Evolutionary conservation across 225 moss, liverwort and hornwort species (phyloP).

Genomic region (Marchantia polymorpha): DNA sequence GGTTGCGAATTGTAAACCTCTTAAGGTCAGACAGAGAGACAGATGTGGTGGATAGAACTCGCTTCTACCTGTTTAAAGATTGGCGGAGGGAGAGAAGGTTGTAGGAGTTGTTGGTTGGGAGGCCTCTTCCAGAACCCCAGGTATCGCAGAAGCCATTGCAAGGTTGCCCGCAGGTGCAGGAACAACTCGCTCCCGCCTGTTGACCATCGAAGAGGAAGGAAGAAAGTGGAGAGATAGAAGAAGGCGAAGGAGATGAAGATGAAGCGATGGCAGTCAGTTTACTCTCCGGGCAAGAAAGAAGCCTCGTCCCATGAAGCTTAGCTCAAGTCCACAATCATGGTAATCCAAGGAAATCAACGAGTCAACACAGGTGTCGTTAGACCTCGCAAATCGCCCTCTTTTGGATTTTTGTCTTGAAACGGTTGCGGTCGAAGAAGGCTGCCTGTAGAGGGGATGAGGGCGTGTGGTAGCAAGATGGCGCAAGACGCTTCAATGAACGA

Average conservation of each 20-base stretch:
- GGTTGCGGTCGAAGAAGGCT: not conserved
- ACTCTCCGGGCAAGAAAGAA: not conserved
- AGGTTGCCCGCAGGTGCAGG: constrained; percentile 5
- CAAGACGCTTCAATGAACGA: constrained; percentile 39
- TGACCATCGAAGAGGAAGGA: constrained; percentile 5
- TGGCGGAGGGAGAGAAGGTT: constrained; percentile 1
- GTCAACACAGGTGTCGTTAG: not conserved
- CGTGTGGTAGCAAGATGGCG: constrained; percentile 8
- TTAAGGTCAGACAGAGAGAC: not conserved
- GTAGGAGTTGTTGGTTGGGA: constrained; percentile 1
- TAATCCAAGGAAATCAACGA: constrained; percentile 7
- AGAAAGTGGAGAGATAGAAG: constrained; percentile 1
- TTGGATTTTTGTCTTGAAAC: not conserved
- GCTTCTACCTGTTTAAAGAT: not conserved
- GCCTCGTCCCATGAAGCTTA: not conserved
- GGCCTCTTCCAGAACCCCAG: not conserved
- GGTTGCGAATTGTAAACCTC: not conserved
- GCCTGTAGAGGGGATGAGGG: constrained; percentile 10
- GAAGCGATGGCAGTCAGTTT: too few relatives aligned
- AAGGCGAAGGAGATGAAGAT: constrained; percentile 7
- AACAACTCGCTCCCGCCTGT: constrained; percentile 3
- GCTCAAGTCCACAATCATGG: constrained; percentile 1
- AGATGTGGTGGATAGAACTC: constrained; percentile 1
- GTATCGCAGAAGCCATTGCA: not conserved
- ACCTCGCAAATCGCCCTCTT: not conserved